A percentile compares a stretch with the other conserved stretches of the same genome.
Evolutionary conservation across 2,329 filamentous ascomycete species (phyloP).

Genomic region (Beauveria asiatica): DNA sequence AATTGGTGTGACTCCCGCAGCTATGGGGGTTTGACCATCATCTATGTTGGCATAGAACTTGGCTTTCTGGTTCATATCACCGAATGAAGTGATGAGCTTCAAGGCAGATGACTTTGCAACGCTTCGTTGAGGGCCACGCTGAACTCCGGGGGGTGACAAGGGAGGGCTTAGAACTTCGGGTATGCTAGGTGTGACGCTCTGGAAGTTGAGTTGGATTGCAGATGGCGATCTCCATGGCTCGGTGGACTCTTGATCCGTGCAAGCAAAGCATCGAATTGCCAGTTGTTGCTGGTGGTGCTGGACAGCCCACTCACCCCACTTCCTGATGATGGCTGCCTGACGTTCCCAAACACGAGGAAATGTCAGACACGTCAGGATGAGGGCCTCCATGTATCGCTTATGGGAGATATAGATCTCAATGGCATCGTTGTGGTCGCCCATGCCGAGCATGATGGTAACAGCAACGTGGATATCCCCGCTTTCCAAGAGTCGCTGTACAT

Average conservation of each 20-base stretch:
- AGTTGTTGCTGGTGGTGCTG: conserved; percentile 81
- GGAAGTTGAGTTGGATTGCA: conserved; percentile 53
- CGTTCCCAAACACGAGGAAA: conserved; percentile 85
- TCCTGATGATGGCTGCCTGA: conserved; percentile 76
- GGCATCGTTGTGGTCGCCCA: conserved; percentile 88
- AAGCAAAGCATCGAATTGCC: conserved; percentile 88
- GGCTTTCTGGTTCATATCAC: conserved; percentile 50
- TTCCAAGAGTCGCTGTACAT: conserved; percentile 82
- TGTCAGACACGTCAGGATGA: conserved; percentile 76
- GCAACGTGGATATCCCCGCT: conserved; percentile 87
- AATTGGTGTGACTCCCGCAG: conserved; percentile 80
- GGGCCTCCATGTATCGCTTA: conserved; percentile 83
- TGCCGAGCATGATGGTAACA: conserved; percentile 82
- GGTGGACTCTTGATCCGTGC: conserved; percentile 74
- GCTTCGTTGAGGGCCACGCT: conserved; percentile 49
- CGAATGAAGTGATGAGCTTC: conserved; percentile 88
- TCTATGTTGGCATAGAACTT: conserved; percentile 53
- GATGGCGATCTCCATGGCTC: conserved; percentile 85
- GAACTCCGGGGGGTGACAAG: conserved; percentile 62
- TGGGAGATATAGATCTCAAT: conserved; percentile 95
- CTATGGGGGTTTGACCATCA: conserved; percentile 63
- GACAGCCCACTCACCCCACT: conserved; percentile 91
- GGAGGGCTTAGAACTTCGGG: conserved; percentile 60
- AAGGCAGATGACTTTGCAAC: conserved; percentile 75
- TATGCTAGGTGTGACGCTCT: conserved; percentile 45